A percentile compares a stretch with the other conserved stretches of the same genome.
These are phyloP conservation scores for Xeromyces bisporus DNA, from an alignment of 495 filamentous ascomycete species.

Conservation along the genomic window DNA sequence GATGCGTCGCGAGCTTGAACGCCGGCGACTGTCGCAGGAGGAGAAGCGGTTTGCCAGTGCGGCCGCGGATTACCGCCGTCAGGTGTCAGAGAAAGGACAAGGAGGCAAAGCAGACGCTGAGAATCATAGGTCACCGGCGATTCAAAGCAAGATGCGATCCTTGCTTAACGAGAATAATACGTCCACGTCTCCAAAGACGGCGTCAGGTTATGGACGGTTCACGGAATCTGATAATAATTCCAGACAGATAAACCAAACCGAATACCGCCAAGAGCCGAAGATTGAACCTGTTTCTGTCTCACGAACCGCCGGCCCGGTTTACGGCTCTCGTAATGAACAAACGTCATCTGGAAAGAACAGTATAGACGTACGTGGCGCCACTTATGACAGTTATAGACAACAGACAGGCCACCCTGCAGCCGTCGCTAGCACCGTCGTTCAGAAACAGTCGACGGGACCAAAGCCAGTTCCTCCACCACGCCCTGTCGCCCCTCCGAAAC, in stretches of 20 bases:
- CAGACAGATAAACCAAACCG: conserved; percentile 27
- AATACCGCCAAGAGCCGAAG: conserved; percentile 1
- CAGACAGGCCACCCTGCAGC: neutral
- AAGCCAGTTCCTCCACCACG: conserved; percentile 37
- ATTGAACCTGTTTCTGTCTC: conserved; percentile 4
- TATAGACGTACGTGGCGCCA: neutral
- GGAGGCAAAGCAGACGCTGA: conserved; percentile 29
- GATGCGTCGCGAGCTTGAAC: conserved; percentile 78
- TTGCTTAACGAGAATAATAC: conserved; percentile 67
- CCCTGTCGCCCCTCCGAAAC: conserved; percentile 43
- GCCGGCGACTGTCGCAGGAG: conserved; percentile 67
- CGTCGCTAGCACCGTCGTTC: neutral
- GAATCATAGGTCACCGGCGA: conserved; percentile 49
- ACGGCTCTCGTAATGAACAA: conserved; percentile 2
- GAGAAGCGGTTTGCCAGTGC: conserved; percentile 84
- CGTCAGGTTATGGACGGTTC: conserved; percentile 76
- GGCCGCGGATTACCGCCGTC: conserved; percentile 75
- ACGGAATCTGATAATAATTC: conserved; percentile 34
- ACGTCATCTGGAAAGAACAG: neutral
- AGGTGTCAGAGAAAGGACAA: conserved; percentile 47
- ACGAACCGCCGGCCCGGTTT: conserved; percentile 8
- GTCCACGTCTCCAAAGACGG: conserved; percentile 47
- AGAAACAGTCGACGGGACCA: conserved; percentile 11
- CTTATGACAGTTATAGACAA: neutral
- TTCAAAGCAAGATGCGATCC: conserved; percentile 77